phyloP scores from a whole-genome alignment of 129 eudicot genomes.

The Pseudognaphalium luteoalbum region DNA sequence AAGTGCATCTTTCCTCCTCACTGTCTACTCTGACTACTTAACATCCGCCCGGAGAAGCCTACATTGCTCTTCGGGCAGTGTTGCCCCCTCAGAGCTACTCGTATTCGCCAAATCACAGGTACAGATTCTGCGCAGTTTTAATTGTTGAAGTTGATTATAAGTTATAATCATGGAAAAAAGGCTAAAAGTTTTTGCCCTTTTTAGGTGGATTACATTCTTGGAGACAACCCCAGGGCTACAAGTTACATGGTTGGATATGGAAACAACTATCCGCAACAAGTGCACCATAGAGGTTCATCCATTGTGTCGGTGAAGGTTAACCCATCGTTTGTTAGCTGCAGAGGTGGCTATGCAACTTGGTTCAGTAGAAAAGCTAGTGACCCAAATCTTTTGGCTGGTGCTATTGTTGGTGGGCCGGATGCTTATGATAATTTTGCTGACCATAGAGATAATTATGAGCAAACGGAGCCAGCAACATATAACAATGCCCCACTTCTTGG shows the following conservation, averaged over 20 bases:
- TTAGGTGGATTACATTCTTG: constrained; percentile 91
- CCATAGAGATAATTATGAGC: constrained; percentile 86
- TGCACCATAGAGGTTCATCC: constrained; percentile 95
- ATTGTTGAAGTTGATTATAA: neutral
- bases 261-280: constrained; percentile 71
- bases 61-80: constrained; percentile 53
- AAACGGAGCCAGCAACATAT: constrained; percentile 95
- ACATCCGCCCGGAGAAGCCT: constrained; percentile 58
- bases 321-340: constrained; percentile 66
- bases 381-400: constrained; percentile 79
- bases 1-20: constrained; percentile 81
- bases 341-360: constrained; percentile 95
- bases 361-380: constrained; percentile 70
- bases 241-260: constrained; percentile 99
- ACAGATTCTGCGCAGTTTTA: neutral
- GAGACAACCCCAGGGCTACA: constrained; percentile 92
- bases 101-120: constrained; percentile 84
- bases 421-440: constrained; percentile 94
- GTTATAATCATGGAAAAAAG: neutral
- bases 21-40: constrained; percentile 85
- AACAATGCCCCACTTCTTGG: constrained; percentile 97
- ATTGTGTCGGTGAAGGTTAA: constrained; percentile 70
- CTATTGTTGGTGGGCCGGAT: constrained; percentile 97
- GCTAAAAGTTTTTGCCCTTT: neutral
- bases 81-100: constrained; percentile 69